Percentiles rank a stretch among this genome's conserved stretches.
phyloP scores from a whole-genome alignment of 2,329 filamentous ascomycete species.

The Colletotrichum sojae region DNA sequence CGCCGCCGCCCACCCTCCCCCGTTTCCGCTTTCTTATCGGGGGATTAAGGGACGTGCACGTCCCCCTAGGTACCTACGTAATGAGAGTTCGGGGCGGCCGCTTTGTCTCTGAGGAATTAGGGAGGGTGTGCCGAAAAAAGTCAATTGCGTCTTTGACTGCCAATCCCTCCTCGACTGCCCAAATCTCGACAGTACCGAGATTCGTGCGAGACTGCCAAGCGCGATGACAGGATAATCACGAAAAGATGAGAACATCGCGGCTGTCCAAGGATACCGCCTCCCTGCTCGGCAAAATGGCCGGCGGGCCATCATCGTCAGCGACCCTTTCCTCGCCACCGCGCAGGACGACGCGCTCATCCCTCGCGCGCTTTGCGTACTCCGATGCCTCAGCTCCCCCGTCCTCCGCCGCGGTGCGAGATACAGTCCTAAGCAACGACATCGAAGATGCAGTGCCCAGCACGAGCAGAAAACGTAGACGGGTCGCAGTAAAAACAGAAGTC shows the following conservation, averaged over 20 bases:
- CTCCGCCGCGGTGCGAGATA: conserved; percentile 2
- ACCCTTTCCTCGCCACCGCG: conserved; percentile 52
- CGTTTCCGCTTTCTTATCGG: too few relatives aligned
- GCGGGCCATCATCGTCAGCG: conserved; percentile 47
- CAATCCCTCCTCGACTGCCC: neutral
- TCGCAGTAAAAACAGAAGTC: conserved; percentile 44
- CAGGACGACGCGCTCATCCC: conserved; percentile 64
- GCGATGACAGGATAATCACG: neutral
- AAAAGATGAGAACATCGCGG: conserved; percentile 69
- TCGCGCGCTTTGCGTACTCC: conserved; percentile 63
- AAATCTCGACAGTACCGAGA: too few relatives aligned
- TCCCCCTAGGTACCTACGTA: neutral
- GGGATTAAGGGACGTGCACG: neutral
- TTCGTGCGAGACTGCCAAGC: neutral
- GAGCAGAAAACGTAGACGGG: conserved; percentile 64
- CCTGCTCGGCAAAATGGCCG: conserved; percentile 58
- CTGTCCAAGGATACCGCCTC: conserved; percentile 72
- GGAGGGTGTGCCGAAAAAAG: neutral
- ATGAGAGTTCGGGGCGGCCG: too few relatives aligned
- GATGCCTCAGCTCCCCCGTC: conserved; percentile 44
- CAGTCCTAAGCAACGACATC: conserved; percentile 61
- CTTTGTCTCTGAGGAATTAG: neutral
- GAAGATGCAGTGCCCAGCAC: conserved; percentile 64
- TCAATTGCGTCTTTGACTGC: neutral
- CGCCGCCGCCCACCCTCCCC: too few relatives aligned